Percentiles rank a stretch among this genome's conserved stretches.
Conservation (phyloP, 2,329 filamentous ascomycete species). For the Kalmusia sp. region DNA sequence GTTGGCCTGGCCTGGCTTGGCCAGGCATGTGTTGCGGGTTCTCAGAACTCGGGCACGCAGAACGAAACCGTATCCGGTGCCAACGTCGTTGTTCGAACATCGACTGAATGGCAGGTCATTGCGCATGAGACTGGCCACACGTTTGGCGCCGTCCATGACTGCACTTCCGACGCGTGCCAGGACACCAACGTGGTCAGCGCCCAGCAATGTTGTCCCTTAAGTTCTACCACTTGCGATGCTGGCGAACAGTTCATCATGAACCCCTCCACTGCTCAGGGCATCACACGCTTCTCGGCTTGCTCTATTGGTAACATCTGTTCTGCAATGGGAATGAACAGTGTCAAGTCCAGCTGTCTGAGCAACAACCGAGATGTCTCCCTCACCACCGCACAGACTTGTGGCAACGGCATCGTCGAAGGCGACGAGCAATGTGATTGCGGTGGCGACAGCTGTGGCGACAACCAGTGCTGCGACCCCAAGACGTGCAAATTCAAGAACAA, state of each 20-base stretch:
- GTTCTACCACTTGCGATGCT: slow-evolving; percentile 72
- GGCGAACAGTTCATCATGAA: slow-evolving; percentile 92
- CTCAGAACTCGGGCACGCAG: slow-evolving; percentile 54
- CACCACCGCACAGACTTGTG: slow-evolving; percentile 84
- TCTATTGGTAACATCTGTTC: slow-evolving; percentile 93
- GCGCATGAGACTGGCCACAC: slow-evolving; percentile 95
- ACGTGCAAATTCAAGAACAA: slow-evolving; percentile 84
- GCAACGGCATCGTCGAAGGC: slow-evolving; percentile 94
- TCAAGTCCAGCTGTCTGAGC: slow-evolving; percentile 79
- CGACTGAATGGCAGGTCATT: slow-evolving; percentile 92
- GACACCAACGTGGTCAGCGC: slow-evolving; percentile 66
- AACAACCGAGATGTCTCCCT: slow-evolving; percentile 84
- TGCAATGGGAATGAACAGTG: slow-evolving; percentile 77
- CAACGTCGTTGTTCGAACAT: slow-evolving; percentile 86
- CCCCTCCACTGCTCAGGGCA: slow-evolving; percentile 76
- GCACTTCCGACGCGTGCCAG: slow-evolving; percentile 70
- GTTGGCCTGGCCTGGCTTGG: slow-evolving; percentile 95
- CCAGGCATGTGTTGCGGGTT: slow-evolving; percentile 75
- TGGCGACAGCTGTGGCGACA: slow-evolving; percentile 74
- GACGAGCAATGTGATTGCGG: slow-evolving; percentile 98
- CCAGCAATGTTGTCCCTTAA: slow-evolving; percentile 83
- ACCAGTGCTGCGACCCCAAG: slow-evolving; percentile 81
- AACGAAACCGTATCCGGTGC: slow-evolving; percentile 80
- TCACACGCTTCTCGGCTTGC: slow-evolving; percentile 85
- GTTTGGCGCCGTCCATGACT: slow-evolving; percentile 96